phyloP scores from a whole-genome alignment of 2,329 filamentous ascomycete species.

The Aureobasidium sp. region DNA sequence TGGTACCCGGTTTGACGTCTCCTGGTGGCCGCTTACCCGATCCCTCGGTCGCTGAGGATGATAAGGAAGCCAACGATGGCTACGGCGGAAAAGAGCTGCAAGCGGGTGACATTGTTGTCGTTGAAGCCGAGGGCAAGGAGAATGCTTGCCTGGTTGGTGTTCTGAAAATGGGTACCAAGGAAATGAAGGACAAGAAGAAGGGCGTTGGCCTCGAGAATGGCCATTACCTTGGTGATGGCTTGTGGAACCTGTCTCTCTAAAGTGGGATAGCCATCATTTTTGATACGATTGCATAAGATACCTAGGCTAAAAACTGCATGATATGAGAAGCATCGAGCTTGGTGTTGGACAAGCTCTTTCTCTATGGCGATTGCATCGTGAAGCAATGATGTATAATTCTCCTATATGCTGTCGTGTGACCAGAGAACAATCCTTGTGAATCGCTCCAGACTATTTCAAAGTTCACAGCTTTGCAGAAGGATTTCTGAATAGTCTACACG shows the following conservation, averaged over 20 bases:
- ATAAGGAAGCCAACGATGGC: conserved; percentile 32
- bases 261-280: not conserved
- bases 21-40: conserved; percentile 70
- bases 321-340: not conserved
- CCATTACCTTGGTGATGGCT: conserved; percentile 86
- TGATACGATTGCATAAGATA: not conserved
- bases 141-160: conserved; percentile 83
- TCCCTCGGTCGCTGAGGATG: conserved; percentile 27
- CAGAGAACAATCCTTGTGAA: not conserved
- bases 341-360: not conserved
- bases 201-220: conserved; percentile 88
- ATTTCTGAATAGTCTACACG: not conserved
- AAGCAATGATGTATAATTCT: not conserved
- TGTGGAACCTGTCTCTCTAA: conserved; percentile 64
- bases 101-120: conserved; percentile 75
- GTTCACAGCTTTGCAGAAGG: not conserved
- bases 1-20: conserved; percentile 89
- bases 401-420: not conserved
- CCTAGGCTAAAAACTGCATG: conserved; percentile 5
- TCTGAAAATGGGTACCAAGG: conserved; percentile 74
- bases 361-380: not conserved
- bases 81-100: conserved; percentile 59
- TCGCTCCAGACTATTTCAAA: not conserved
- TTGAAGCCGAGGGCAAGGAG: conserved; percentile 88
- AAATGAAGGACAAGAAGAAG: conserved; percentile 91